Evolutionary conservation across 2,329 filamentous ascomycete species (phyloP), one percentile per base, ranked within the genome.

Genomic region (Fusarium sp.): DNA sequence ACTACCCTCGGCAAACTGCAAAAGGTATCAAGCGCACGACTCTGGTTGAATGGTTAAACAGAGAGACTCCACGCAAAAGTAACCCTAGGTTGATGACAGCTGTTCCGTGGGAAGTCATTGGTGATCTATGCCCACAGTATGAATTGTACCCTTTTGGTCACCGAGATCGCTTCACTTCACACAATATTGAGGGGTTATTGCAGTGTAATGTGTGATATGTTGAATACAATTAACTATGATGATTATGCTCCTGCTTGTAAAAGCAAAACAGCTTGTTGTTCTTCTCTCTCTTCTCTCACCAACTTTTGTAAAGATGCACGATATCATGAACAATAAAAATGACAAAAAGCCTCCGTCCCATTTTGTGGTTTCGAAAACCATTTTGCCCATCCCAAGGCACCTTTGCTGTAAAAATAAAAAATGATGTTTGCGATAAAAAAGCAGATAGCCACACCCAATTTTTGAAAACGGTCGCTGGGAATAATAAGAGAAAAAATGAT

Each of bases 361-460:
- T 49, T 65, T 58, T 70, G 65, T 41, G 41, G 46, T 47, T 46
- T 32, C 41, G 38, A 40, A 34, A 55, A 44, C 62, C 47, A 58
- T 65, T 70, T 69, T 32, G n/a, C 59, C 49, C 55, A 62, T 65
- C 68, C 68, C 45, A 56, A 48, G 62, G 65, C 65, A 62, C 58
- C 51, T 22, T 46, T 58, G 58, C 32, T 48, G 25, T 30, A 47
- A 60, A 45, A 20, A 32, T 22, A 71, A 58, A 30, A 30, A 58
- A 71, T 48, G 43, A 32, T 55, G 27, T 51, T 66, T 32, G 38
- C 43, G 51, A 57, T 46, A 20, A 22, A 41, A 69, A 58, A 69
- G 55, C 69, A 71, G 61, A 69, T 66, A 69, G 59, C 68, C 64
- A 67, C 49, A 48, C 68, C 68, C 55, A 58, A 44, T 49, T 69